These are phyloP conservation scores for Elsinoe necatrix DNA, from an alignment of 2,329 filamentous ascomycete species.

Conservation along the genomic window DNA sequence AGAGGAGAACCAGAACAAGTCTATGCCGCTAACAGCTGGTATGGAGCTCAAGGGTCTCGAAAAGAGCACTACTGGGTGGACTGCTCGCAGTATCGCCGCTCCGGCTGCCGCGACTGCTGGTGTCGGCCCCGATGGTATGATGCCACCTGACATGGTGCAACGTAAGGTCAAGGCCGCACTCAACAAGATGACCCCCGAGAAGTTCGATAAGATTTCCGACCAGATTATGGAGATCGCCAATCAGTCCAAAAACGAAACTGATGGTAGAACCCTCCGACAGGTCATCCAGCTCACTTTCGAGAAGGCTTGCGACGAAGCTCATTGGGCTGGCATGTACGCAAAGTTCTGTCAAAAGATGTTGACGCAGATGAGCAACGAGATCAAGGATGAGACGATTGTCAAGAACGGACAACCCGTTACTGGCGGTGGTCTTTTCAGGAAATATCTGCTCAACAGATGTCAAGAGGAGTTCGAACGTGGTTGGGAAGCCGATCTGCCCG, in stretches of 20 bases:
- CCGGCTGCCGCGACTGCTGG: conserved; percentile 37
- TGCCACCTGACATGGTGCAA: conserved; percentile 90
- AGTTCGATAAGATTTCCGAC: conserved; percentile 90
- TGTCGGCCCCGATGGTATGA: conserved; percentile 44
- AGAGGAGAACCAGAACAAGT: conserved; percentile 63
- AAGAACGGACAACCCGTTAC: conserved; percentile 80
- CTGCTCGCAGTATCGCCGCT: conserved; percentile 61
- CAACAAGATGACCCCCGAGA: conserved; percentile 99
- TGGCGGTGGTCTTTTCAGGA: conserved; percentile 91
- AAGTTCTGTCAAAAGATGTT: conserved; percentile 98
- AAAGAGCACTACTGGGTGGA: conserved; percentile 73
- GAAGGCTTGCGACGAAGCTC: conserved; percentile 95
- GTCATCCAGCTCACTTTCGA: conserved; percentile 99
- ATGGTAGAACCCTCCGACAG: conserved; percentile 89
- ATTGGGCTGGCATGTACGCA: conserved; percentile 98
- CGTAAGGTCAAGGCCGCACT: conserved; percentile 96
- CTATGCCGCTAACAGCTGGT: conserved; percentile 83
- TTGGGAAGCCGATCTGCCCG: conserved; percentile 82
- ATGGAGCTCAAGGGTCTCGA: conserved; percentile 73
- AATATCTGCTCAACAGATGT: conserved; percentile 96
- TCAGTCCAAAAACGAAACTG: conserved; percentile 90
- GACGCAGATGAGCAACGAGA: conserved; percentile 86
- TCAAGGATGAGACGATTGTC: conserved; percentile 88
- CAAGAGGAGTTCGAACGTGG: conserved; percentile 98
- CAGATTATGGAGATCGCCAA: conserved; percentile 87